Conservation (phyloP, 352 stramenopile species). For the Globisporangium abappressorium region DNA sequence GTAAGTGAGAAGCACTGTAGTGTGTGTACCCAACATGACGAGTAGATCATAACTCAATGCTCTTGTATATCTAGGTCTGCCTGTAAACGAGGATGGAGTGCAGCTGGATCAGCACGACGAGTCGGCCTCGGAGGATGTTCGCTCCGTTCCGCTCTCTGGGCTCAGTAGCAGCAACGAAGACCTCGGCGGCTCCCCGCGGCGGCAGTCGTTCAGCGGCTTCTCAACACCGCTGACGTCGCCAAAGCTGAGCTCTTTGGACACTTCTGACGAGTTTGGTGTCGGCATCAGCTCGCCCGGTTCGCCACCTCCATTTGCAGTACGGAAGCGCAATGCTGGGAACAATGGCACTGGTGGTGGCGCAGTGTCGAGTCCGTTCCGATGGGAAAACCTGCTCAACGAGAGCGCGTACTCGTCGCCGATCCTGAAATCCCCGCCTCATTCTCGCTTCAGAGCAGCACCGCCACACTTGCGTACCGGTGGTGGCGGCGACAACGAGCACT, state of each 20-base stretch:
- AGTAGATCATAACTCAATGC: background rate
- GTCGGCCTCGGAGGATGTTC: conserved; percentile 18
- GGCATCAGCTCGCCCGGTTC: conserved; percentile 46
- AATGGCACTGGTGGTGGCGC: background rate
- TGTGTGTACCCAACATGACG: background rate
- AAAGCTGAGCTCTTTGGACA: conserved; percentile 54
- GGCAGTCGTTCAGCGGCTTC: conserved; percentile 48
- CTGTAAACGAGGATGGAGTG: background rate
- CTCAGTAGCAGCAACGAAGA: conserved; percentile 45
- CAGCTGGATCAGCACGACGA: conserved; percentile 27
- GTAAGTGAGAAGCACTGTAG: background rate
- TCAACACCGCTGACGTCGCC: conserved; percentile 56
- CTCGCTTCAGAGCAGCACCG: background rate
- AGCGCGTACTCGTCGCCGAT: conserved; percentile 54
- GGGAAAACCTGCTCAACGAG: conserved; percentile 64
- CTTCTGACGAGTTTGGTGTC: conserved; percentile 46
- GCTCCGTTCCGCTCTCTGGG: conserved; percentile 25
- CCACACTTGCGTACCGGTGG: background rate
- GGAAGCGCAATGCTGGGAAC: conserved; percentile 9
- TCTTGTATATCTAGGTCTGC: background rate
- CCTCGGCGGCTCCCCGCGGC: conserved; percentile 24
- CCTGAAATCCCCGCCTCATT: conserved; percentile 43
- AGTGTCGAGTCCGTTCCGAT: conserved; percentile 54
- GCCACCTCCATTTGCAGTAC: conserved; percentile 68
- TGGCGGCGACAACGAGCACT: conserved; percentile 17